A percentile compares a stretch with the other conserved stretches of the same genome.
Evolutionary conservation across 305 asterid genomes (phyloP).

Genomic region (Caryopteris hybrid): DNA sequence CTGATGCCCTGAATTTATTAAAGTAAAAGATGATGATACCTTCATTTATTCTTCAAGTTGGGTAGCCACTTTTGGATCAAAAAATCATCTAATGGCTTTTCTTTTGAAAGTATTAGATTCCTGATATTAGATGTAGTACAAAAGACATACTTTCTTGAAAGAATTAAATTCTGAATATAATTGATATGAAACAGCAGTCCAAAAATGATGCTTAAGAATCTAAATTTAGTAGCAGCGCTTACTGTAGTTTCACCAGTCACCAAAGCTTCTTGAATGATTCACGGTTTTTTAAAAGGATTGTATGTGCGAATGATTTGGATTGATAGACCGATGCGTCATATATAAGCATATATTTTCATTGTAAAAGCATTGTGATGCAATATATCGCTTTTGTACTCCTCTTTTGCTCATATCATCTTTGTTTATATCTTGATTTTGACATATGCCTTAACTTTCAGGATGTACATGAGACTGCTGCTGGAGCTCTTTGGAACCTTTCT

Average conservation of each 20-base stretch:
- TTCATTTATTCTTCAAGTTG: not conserved
- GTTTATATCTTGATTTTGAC: not conserved
- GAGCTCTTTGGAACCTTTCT: constrained; percentile 99
- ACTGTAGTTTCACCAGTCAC: too few relatives aligned
- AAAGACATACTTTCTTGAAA: not conserved
- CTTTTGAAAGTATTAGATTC: not conserved
- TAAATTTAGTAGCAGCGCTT: not conserved
- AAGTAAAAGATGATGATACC: not conserved
- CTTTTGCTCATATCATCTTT: not conserved
- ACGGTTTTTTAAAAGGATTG: too few relatives aligned
- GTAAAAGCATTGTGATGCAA: too few relatives aligned
- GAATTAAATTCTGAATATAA: not conserved
- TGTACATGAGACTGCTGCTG: constrained; percentile 97
- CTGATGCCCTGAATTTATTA: not conserved
- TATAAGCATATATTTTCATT: too few relatives aligned
- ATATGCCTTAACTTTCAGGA: constrained; percentile 46
- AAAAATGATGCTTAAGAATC: too few relatives aligned
- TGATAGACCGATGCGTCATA: too few relatives aligned
- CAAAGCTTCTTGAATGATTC: too few relatives aligned
- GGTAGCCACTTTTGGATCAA: not conserved
- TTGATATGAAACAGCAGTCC: not conserved
- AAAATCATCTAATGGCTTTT: not conserved
- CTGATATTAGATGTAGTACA: not conserved
- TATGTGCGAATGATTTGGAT: too few relatives aligned
- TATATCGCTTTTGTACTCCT: too few relatives aligned